These are phyloP conservation scores for Arabis alpina DNA, from an alignment of 345 rosid species.

Conservation along the genomic window DNA sequence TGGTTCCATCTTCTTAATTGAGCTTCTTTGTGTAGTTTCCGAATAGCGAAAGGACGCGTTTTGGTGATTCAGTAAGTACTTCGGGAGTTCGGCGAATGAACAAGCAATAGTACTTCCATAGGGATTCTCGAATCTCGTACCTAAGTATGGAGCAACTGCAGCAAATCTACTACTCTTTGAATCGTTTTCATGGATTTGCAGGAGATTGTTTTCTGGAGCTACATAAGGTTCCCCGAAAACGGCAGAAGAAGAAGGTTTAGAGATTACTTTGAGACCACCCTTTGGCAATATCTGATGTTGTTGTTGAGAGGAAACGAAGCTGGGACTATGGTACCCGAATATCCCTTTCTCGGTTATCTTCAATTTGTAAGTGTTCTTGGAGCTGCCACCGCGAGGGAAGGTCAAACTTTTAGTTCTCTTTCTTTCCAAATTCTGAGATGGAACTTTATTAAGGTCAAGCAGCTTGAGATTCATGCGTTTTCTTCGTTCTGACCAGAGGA, in stretches of 20 bases:
- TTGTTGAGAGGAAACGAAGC: conserved; percentile 37
- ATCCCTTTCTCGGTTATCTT: conserved; percentile 44
- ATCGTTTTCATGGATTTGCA: conserved; percentile 18
- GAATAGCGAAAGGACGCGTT: conserved; percentile 36
- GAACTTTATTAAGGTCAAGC: conserved; percentile 65
- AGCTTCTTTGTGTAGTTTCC: conserved; percentile 41
- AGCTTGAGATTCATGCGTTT: conserved; percentile 44
- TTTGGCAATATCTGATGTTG: conserved; percentile 49
- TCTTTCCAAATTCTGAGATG: conserved; percentile 33
- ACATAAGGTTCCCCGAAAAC: conserved; percentile 38
- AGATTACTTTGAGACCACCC: conserved; percentile 64
- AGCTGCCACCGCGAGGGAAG: conserved; percentile 40
- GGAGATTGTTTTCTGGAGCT: conserved; percentile 30
- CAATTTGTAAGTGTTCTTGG: conserved; percentile 51
- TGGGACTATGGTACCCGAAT: conserved; percentile 40
- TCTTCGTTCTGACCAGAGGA: conserved; percentile 53
- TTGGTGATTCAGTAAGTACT: conserved; percentile 47
- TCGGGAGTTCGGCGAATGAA: conserved; percentile 42
- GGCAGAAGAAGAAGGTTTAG: conserved; percentile 50
- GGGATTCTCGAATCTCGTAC: conserved; percentile 41
- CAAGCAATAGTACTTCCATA: conserved; percentile 32
- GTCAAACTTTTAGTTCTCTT: conserved; percentile 35
- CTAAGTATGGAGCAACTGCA: conserved; percentile 40
- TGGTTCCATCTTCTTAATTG: conserved; percentile 33
- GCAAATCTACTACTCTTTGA: conserved; percentile 34